Percentiles rank a stretch among this genome's conserved stretches.
Evolutionary conservation across 1,139 yeast species (phyloP).

Genomic region (Diutina catenulata): DNA sequence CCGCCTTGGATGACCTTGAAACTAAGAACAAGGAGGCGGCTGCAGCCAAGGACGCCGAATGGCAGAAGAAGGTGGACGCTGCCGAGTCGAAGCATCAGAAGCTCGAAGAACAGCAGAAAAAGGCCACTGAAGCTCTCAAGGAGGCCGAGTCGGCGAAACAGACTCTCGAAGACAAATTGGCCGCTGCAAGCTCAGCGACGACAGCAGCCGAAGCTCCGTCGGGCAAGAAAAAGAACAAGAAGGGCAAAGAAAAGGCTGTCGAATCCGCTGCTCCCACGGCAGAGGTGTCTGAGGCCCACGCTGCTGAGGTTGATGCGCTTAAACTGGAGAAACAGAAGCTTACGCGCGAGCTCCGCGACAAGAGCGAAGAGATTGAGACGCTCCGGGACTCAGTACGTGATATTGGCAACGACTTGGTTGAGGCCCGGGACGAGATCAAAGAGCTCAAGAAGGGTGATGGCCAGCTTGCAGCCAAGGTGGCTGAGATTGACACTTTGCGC

Average conservation of each 20-base stretch:
- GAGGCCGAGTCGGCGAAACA: no score
- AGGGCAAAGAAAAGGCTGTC: constrained; percentile 6
- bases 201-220: constrained; percentile 4
- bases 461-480: not conserved
- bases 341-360: constrained; percentile 12
- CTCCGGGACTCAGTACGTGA: constrained; percentile 62
- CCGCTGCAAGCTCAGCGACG: not conserved
- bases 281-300: not conserved
- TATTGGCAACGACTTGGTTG: constrained; percentile 67
- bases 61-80: not conserved
- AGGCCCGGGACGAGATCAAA: constrained; percentile 31
- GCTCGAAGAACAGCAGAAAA: constrained; percentile 6
- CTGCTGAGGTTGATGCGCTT: not conserved
- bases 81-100: constrained; percentile 5
- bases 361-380: constrained; percentile 41
- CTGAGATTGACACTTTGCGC: not conserved
- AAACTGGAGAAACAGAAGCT: not conserved
- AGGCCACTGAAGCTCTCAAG: constrained; percentile 5
- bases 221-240: constrained; percentile 8
- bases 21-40: not conserved
- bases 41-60: not conserved
- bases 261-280: not conserved
- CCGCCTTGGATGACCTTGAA: not conserved
- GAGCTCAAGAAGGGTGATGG: constrained; percentile 3
- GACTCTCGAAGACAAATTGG: not conserved